Evolutionary conservation across 73 alveolate genomes (phyloP), one percentile per base, ranked within the genome.

Genomic region (Loxodes magnus): DNA sequence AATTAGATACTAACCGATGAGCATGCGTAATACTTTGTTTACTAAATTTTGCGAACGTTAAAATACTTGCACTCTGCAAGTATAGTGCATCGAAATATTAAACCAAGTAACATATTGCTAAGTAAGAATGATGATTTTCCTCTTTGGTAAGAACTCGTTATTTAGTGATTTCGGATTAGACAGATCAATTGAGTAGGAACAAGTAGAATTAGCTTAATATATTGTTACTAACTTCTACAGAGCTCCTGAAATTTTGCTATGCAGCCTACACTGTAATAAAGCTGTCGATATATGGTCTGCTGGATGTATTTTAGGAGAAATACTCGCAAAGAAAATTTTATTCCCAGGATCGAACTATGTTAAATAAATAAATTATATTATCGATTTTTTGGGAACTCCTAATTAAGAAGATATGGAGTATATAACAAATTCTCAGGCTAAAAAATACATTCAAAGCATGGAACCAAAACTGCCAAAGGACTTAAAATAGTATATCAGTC

Each of bases 111-210:
- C 17, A 46, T 46, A n/a, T 41, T 46, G 9, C 43, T 46, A 16
- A 80, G 88, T 58, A 84, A 87, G 59, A 86, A 88, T 63, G 87
- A 97, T 52, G 93, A 88, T 62, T 62, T 84, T 36, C n/a, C n/a
- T n/a, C n/a, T n/a, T n/a, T n/a, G n/a, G n/a, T n/a, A n/a, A n/a
- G n/a, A n/a, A n/a, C n/a, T n/a, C n/a, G n/a, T n/a, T n/a, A 36
- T 65, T 76, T 3, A 51, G 83, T 23, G 90, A 76, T 42, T 76
- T 76, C 30, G 90, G 90, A 22, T 41, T 65, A 9, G 68, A 80
- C 27, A 37, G 77, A 23, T 21, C 39, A 24, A 53, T 43, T 5
- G 80, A 61, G 19, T 46, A 37, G 7, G 84, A 72, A 17, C 38
- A 52, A 6, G 67, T 44, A 14, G 65, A 35, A 0, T 23, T 70